Evolutionary conservation across 2,329 filamentous ascomycete genomes (phyloP), one percentile per base, ranked within the genome.

Genomic region (Cryphonectria parasitica): DNA sequence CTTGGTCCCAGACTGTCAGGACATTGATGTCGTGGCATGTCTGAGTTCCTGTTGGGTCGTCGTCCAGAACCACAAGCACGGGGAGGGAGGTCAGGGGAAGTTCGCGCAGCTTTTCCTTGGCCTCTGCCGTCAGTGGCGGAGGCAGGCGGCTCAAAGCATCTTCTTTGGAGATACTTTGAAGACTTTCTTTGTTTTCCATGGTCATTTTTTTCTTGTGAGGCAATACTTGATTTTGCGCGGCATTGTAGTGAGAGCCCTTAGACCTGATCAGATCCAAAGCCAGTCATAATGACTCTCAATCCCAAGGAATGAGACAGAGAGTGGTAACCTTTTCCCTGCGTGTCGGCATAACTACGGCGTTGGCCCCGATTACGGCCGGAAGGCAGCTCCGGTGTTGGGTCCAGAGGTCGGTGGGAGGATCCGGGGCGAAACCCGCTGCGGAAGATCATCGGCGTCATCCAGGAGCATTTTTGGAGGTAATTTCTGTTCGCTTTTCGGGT

Each of bases 31-130:
- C 25, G 4, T 39, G 11, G 22, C 72, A 2, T n/a, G 87, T 89
- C 75, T 89, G 87, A 0, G 87, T 89, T n/a, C 87, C 86, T 0
- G 87, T 89, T 43, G 87, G 86, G 69, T 89, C 86, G 71, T 89
- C 87, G 67, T 88, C 86, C 7, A 85, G 79, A 0, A 80, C 79
- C 5, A 85, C 79, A 8, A 83, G 77, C 11, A 79, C 75, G 28
- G 58, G 58, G 2, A 61, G 58, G 10, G 36, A 3, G 43, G 2
- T 22, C 43, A 45, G 6, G 13, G 17, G 43, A 19, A 45, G 15
- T 3, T 45, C 43, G 4, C 19, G 43, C 43, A 45, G 43, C 45
- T 49, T 49, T 0, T 49, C 19, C 22, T n/a, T 49, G 19, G 45
- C 4, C 19, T 49, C 45, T 2, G 45, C 19, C 45, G 6, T 49